Evolutionary conservation across 2,329 filamentous ascomycete genomes (phyloP).

Genomic region (Colletotrichum euphorbiae): DNA sequence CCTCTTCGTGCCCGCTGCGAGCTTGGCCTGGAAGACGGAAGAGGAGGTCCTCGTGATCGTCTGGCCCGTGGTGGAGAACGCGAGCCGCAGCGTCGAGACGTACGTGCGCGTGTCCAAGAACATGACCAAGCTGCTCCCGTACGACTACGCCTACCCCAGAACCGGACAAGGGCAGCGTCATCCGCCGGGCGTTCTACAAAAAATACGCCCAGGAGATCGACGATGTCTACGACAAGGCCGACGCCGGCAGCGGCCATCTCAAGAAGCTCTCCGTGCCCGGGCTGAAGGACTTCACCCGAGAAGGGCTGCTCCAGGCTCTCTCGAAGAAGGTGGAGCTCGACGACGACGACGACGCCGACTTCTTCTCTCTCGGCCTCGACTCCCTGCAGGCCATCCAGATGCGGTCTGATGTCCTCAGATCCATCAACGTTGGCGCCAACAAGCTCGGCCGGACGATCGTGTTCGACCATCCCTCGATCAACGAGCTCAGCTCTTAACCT

Average conservation of each 20-base stretch:
- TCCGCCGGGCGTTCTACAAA: slow-evolving; percentile 48
- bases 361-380: slow-evolving; percentile 70
- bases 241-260: slow-evolving; percentile 41
- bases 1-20: slow-evolving; percentile 60
- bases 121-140: slow-evolving; percentile 62
- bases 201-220: slow-evolving; percentile 39
- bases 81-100: slow-evolving; percentile 47
- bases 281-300: slow-evolving; percentile 49
- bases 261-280: slow-evolving; percentile 43
- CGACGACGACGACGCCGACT: slow-evolving; percentile 59
- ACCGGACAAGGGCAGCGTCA: slow-evolving; percentile 46
- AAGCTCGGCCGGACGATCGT: slow-evolving; percentile 66
- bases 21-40: slow-evolving; percentile 37
- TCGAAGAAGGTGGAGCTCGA: slow-evolving; percentile 43
- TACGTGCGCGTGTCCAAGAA: slow-evolving; percentile 57
- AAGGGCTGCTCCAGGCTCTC: slow-evolving; percentile 46
- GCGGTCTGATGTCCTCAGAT: slow-evolving; percentile 62
- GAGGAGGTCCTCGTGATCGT: slow-evolving; percentile 47
- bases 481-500: slow-evolving; percentile 59
- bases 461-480: slow-evolving; percentile 66
- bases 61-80: slow-evolving; percentile 50
- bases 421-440: slow-evolving; percentile 60
- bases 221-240: slow-evolving; percentile 48
- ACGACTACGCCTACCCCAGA: slow-evolving; percentile 54
- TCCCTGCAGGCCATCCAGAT: slow-evolving; percentile 69